Conservation (phyloP, 768 basidiomycete species). For the Tephrocybe sp. region DNA sequence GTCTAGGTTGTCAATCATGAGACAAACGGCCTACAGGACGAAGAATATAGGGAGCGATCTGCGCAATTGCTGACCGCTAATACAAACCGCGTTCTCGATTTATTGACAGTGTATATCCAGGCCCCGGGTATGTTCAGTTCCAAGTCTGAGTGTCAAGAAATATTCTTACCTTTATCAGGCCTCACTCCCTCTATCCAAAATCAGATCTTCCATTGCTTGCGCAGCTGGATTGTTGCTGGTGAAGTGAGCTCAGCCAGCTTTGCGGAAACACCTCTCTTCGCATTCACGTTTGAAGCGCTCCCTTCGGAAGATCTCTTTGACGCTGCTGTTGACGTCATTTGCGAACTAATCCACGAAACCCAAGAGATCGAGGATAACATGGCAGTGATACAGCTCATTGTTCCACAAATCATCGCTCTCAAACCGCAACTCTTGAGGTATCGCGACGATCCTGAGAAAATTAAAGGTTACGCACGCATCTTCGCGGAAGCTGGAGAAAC, state of each 20-base stretch:
- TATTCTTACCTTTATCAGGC: conserved; percentile 42
- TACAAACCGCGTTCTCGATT: conserved; percentile 66
- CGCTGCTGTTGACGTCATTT: conserved; percentile 85
- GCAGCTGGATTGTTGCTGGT: conserved; percentile 86
- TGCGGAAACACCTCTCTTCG: conserved; percentile 75
- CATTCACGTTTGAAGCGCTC: conserved; percentile 81
- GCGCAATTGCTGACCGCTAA: conserved; percentile 63
- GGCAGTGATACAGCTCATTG: conserved; percentile 81
- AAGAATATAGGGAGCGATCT: conserved; percentile 67
- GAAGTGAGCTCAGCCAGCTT: conserved; percentile 68
- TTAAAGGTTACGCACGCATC: conserved; percentile 86
- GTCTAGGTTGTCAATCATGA: background rate
- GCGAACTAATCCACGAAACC: conserved; percentile 96
- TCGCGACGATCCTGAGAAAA: conserved; percentile 80
- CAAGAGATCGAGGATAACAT: conserved; percentile 96
- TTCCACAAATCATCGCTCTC: conserved; percentile 81
- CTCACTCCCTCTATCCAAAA: conserved; percentile 75
- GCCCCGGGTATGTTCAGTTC: conserved; percentile 64
- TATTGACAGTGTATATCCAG: conserved; percentile 85
- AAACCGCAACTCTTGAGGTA: conserved; percentile 55
- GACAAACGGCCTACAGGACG: conserved; percentile 47
- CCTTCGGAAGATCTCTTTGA: conserved; percentile 89
- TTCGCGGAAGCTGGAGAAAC: conserved; percentile 98
- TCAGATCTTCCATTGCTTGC: conserved; percentile 81
- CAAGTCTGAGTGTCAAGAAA: background rate